These are phyloP conservation scores for Hygrocybe coccinea DNA, from an alignment of 768 basidiomycete genomes.

Conservation along the genomic window DNA sequence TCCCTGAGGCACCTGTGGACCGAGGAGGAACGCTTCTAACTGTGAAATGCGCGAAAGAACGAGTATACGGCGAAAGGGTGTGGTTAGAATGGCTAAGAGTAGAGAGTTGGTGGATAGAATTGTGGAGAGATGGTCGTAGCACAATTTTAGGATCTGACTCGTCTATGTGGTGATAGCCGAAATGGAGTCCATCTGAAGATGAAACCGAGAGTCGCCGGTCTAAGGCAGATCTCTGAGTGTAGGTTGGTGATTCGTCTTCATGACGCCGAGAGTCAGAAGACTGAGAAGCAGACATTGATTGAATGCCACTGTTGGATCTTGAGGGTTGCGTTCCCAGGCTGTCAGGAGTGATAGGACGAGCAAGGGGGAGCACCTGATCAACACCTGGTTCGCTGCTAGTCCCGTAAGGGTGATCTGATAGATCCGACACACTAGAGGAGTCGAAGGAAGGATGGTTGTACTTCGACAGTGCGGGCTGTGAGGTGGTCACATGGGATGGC, in stretches of 20 bases:
- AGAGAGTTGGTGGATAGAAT: conserved; percentile 78
- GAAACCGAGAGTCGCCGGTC: conserved; percentile 37
- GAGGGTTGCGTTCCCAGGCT: conserved; percentile 47
- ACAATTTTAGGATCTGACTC: conserved; percentile 53
- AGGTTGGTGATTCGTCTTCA: conserved; percentile 23
- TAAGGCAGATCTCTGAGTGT: conserved; percentile 23
- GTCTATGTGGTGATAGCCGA: conserved; percentile 13
- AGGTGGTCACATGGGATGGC: conserved; percentile 24
- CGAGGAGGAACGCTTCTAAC: conserved; percentile 82
- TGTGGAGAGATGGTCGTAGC: conserved; percentile 59
- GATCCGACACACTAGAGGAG: not conserved
- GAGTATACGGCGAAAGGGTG: conserved; percentile 90
- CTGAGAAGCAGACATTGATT: conserved; percentile 45
- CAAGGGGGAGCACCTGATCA: conserved; percentile 14
- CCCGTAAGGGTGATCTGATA: not conserved
- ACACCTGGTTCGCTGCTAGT: not conserved
- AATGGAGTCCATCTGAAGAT: conserved; percentile 21
- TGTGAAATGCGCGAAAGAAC: conserved; percentile 85
- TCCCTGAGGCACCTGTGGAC: conserved; percentile 29
- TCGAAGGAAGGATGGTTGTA: not conserved
- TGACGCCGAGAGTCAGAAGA: conserved; percentile 31
- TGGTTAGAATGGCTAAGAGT: conserved; percentile 87
- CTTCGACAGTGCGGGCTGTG: not conserved
- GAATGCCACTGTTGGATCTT: conserved; percentile 43
- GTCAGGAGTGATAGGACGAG: conserved; percentile 45